Conservation (phyloP, 345 rosid genomes). For the Sonneratia alba region DNA sequence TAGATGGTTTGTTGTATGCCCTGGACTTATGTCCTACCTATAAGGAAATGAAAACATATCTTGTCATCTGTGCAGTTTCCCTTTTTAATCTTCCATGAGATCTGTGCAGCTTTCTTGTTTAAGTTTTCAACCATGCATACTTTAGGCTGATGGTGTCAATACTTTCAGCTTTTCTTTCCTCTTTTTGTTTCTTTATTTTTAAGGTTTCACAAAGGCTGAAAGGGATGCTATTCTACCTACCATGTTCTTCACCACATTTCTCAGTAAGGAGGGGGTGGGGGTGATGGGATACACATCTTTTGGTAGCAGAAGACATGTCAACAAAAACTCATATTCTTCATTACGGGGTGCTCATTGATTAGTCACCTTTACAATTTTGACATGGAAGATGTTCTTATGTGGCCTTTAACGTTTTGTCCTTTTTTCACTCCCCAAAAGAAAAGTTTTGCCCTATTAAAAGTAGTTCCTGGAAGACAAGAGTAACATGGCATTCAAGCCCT, state of each 20-base stretch:
- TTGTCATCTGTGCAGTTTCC: neutral
- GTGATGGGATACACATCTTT: neutral
- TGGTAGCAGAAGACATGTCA: neutral
- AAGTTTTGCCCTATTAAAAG: conserved; percentile 12
- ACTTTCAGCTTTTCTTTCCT: too few species aligned
- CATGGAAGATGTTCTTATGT: neutral
- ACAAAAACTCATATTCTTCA: neutral
- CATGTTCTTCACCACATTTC: neutral
- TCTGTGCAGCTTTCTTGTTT: neutral
- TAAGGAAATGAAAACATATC: neutral
- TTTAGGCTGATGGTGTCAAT: neutral
- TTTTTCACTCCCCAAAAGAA: neutral
- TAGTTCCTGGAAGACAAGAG: conserved; percentile 21
- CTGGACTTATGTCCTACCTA: neutral
- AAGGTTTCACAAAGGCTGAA: neutral
- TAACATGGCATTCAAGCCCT: conserved; percentile 25
- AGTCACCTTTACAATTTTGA: neutral
- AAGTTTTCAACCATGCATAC: neutral
- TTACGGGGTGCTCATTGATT: neutral
- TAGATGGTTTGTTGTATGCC: neutral
- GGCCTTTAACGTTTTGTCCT: conserved; percentile 15
- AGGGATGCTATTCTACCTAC: neutral
- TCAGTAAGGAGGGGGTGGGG: neutral
- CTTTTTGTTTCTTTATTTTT: neutral
- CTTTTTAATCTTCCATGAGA: neutral